These are phyloP conservation scores for Hsuehochloa calcarea DNA, from an alignment of 176 grass and related monocot species.

Conservation along the genomic window DNA sequence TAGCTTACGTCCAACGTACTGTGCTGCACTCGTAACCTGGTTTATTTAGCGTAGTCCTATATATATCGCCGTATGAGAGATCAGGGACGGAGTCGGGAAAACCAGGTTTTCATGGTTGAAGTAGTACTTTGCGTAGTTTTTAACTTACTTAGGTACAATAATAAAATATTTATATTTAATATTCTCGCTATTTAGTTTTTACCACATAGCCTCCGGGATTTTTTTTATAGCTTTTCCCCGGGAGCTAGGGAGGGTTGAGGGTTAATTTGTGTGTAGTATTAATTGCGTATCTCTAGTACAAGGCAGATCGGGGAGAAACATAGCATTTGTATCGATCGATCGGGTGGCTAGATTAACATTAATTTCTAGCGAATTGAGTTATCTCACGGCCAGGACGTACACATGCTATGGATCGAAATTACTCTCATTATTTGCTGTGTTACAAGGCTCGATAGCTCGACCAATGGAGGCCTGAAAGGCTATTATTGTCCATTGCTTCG, in stretches of 20 bases:
- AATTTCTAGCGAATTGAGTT: not conserved
- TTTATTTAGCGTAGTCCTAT: not conserved
- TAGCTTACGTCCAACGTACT: not conserved
- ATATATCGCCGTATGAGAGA: not conserved
- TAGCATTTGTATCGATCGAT: not conserved
- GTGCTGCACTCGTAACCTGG: not conserved
- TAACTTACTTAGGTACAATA: too few species aligned
- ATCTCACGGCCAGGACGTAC: not conserved
- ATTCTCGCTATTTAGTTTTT: too few species aligned
- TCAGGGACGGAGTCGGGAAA: too few species aligned
- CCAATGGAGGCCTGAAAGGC: not conserved
- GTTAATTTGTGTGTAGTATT: not conserved
- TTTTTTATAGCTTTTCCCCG: too few species aligned
- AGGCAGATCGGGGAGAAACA: not conserved
- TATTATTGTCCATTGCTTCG: not conserved
- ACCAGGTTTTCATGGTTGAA: too few species aligned
- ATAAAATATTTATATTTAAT: too few species aligned
- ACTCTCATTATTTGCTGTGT: not conserved
- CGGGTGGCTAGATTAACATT: not conserved
- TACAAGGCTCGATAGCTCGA: not conserved
- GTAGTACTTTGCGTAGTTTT: too few species aligned
- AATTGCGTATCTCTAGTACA: not conserved
- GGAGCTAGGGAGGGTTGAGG: too few species aligned
- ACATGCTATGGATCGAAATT: not conserved
- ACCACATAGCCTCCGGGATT: too few species aligned